Percentiles rank a stretch among this genome's conserved stretches.
phyloP scores from a whole-genome alignment of 768 basidiomycete species.

The Lentinula sp. region DNA sequence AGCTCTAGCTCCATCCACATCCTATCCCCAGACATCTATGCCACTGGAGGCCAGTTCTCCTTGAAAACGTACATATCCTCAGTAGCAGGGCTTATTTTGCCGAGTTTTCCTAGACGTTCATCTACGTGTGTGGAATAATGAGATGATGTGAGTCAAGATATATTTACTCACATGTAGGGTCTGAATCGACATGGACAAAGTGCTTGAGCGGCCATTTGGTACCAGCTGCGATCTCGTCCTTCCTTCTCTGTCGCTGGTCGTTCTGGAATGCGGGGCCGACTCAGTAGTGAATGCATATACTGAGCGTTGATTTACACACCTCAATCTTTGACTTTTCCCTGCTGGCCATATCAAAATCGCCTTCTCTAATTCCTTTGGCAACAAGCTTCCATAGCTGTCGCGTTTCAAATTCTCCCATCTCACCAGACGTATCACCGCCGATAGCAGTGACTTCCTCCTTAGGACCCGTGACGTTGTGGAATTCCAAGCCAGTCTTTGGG shows the following conservation, averaged over 20 bases:
- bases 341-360: slow-evolving; percentile 89
- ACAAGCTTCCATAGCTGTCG: slow-evolving; percentile 80
- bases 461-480: slow-evolving; percentile 70
- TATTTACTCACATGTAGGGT: slow-evolving; percentile 62
- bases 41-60: slow-evolving; percentile 43
- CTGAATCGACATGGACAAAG: slow-evolving; percentile 63
- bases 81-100: slow-evolving; percentile 57
- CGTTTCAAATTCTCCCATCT: slow-evolving; percentile 82
- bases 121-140: slow-evolving; percentile 30
- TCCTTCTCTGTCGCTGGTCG: slow-evolving; percentile 83
- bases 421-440: slow-evolving; percentile 46
- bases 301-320: slow-evolving; percentile 33
- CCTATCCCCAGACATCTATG: neutral
- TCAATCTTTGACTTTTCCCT: slow-evolving; percentile 88
- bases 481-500: slow-evolving; percentile 37
- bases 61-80: slow-evolving; percentile 77
- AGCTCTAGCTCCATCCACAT: neutral
- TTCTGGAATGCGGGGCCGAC: slow-evolving; percentile 44
- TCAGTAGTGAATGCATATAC: neutral
- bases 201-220: slow-evolving; percentile 73
- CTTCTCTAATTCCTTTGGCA: slow-evolving; percentile 84
- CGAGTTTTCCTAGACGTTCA: slow-evolving; percentile 55
- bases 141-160: neutral
- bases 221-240: slow-evolving; percentile 72
- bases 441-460: slow-evolving; percentile 72